Conservation (phyloP, 352 stramenopile species). For the Pythium biforme region DNA sequence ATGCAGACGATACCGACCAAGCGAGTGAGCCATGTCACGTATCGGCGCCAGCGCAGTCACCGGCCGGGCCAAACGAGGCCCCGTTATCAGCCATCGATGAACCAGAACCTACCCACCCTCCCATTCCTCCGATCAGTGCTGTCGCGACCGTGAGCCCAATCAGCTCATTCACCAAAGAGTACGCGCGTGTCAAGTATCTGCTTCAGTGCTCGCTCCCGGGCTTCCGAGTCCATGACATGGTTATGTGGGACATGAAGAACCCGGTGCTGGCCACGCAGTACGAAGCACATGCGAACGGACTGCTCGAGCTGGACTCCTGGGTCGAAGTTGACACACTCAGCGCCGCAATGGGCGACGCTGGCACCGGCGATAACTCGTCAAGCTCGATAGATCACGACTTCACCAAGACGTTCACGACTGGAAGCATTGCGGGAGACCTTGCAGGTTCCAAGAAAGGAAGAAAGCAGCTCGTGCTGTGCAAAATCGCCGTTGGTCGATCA, state of each 20-base stretch:
- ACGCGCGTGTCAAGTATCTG: slow-evolving; percentile 61
- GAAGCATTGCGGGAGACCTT: slow-evolving; percentile 44
- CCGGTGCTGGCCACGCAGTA: slow-evolving; percentile 55
- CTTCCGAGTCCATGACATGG: slow-evolving; percentile 48
- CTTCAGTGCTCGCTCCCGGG: slow-evolving; percentile 60
- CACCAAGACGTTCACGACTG: slow-evolving; percentile 66
- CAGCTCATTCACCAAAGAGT: slow-evolving; percentile 48
- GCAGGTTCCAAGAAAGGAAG: slow-evolving; percentile 20
- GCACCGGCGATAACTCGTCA: slow-evolving; percentile 6
- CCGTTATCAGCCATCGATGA: not conserved
- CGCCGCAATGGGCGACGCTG: slow-evolving; percentile 48
- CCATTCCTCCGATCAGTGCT: slow-evolving; percentile 33
- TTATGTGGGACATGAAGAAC: slow-evolving; percentile 76
- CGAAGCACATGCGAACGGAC: slow-evolving; percentile 38
- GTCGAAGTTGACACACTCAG: slow-evolving; percentile 69
- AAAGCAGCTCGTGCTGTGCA: slow-evolving; percentile 71
- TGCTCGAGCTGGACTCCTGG: slow-evolving; percentile 78
- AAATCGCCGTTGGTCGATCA: slow-evolving; percentile 66
- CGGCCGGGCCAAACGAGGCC: not conserved
- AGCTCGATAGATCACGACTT: slow-evolving; percentile 30
- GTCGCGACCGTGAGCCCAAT: slow-evolving; percentile 53
- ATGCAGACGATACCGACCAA: not conserved
- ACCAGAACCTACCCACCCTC: slow-evolving; percentile 11
- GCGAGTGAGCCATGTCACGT: not conserved
- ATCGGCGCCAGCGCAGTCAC: not conserved